Evolutionary conservation across 441 rosid genomes (phyloP), one percentile per base, ranked within the genome.

Genomic region (Geranium incanum): DNA sequence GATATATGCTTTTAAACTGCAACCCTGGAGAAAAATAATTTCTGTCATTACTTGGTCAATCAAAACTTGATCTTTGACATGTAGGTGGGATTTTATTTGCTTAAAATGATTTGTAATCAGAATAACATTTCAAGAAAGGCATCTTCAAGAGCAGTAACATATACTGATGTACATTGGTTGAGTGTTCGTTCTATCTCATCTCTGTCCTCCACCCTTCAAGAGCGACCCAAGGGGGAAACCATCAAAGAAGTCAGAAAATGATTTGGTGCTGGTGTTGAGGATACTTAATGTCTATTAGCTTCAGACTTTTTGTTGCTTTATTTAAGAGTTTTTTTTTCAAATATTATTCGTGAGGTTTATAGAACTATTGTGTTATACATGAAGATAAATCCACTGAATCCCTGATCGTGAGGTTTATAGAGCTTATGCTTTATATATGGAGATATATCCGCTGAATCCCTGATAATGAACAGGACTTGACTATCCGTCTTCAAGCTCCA

Each of bases 401-500:
- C 33, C 33, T 28, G 33, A 28, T 63, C 67, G 19, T 69, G 39
- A 15, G 52, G 67, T 62, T 39, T 60, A 45, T 69, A 72, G 45
- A 21, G 39, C 69, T 76, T 16, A 16, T 63, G 63, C 13, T 45
- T 16, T 60, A 18, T 19, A 76, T 73, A 75, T 69, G 33, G 45
- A 59, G 68, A 60, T 60, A 66, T 77, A 50, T 50, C 52, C 75
- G 73, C 71, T 86, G 81, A 77, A 13, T 57, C 11, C 63, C 11
- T 18, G 63, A 57, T 57, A 57, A 71, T 79, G 85, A 80, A 76
- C 93, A 95, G 99, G 98, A 90, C 81, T 78, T 95, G 81, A 82
- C 98, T 16, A 82, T 78, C 72, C 80, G 64, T 75, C 88, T 95
- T 73, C 83, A 86, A 65, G 71, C 97, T 71, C 92, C 97, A 0